phyloP scores from a whole-genome alignment of 2,329 filamentous ascomycete species.

The Penicillium sp. region DNA sequence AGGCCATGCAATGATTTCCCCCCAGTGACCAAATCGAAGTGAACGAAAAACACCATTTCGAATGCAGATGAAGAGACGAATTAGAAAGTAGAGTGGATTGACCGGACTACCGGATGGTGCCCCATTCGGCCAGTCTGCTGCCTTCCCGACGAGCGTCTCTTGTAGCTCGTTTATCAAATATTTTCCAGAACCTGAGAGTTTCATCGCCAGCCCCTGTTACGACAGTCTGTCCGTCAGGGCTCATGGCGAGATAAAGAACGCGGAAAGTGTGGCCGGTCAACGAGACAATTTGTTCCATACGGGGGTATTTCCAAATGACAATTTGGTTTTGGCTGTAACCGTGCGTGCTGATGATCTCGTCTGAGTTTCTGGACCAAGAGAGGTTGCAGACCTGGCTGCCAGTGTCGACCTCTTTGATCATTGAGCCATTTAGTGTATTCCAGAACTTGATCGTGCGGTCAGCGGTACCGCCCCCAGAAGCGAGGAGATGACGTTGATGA shows the following conservation, averaged over 20 bases:
- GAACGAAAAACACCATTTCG: slow-evolving; percentile 34
- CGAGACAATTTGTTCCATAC: slow-evolving; percentile 94
- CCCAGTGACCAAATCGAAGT: slow-evolving; percentile 15
- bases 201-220: slow-evolving; percentile 97
- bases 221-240: slow-evolving; percentile 87
- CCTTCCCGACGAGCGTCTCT: slow-evolving; percentile 64
- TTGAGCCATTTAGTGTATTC: slow-evolving; percentile 80
- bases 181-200: slow-evolving; percentile 93
- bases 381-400: slow-evolving; percentile 99
- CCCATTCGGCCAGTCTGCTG: slow-evolving; percentile 71
- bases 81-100: slow-evolving; percentile 7
- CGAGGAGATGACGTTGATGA: slow-evolving; percentile 89
- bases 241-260: slow-evolving; percentile 95
- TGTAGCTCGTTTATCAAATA: slow-evolving; percentile 80
- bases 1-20: slow-evolving; percentile 26
- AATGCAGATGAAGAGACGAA: slow-evolving; percentile 31
- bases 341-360: slow-evolving; percentile 95
- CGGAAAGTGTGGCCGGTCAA: slow-evolving; percentile 95
- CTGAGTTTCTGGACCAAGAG: slow-evolving; percentile 95
- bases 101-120: slow-evolving; percentile 63
- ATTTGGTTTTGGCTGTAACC: slow-evolving; percentile 98
- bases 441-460: slow-evolving; percentile 97
- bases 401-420: slow-evolving; percentile 87
- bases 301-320: slow-evolving; percentile 98
- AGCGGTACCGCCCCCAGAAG: slow-evolving; percentile 91